Evolutionary conservation across 2,329 filamentous ascomycete species (phyloP).

Genomic region (Aureobasidium mangrovei): DNA sequence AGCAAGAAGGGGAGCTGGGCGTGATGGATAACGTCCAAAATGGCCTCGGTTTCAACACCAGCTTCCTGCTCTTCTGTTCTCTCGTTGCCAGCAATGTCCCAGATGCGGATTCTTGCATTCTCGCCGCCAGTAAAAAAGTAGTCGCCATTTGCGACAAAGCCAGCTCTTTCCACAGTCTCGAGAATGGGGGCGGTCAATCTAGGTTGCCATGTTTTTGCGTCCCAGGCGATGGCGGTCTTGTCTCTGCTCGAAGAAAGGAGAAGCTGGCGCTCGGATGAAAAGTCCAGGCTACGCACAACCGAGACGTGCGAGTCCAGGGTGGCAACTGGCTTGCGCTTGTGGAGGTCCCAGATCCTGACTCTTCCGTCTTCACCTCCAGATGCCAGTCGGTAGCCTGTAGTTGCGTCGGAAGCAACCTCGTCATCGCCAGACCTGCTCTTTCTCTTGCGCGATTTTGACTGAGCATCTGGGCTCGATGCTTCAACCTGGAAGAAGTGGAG

Average conservation of each 20-base stretch:
- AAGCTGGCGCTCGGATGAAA: slow-evolving; percentile 62
- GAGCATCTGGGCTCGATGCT: slow-evolving; percentile 15
- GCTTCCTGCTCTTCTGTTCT: slow-evolving; percentile 64
- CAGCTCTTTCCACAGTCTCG: slow-evolving; percentile 75
- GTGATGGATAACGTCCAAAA: slow-evolving; percentile 63
- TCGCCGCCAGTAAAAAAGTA: slow-evolving; percentile 79
- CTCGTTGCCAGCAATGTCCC: slow-evolving; percentile 71
- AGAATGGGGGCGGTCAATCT: slow-evolving; percentile 73
- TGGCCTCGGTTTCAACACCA: slow-evolving; percentile 52
- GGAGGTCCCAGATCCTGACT: slow-evolving; percentile 81
- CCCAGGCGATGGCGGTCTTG: slow-evolving; percentile 91
- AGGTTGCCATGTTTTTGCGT: slow-evolving; percentile 74
- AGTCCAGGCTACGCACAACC: slow-evolving; percentile 81
- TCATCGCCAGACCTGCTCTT: slow-evolving; percentile 41
- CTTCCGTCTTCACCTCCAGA: slow-evolving; percentile 93
- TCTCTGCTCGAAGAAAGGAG: slow-evolving; percentile 82
- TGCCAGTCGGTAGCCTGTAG: slow-evolving; percentile 65
- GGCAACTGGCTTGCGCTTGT: slow-evolving; percentile 69
- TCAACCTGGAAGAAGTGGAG: slow-evolving; percentile 74
- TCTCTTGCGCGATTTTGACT: slow-evolving; percentile 32
- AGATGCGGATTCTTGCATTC: slow-evolving; percentile 73
- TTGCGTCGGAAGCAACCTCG: slow-evolving; percentile 42
- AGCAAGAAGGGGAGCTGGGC: slow-evolving; percentile 61
- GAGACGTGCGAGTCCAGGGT: slow-evolving; percentile 88
- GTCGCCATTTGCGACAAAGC: slow-evolving; percentile 63